Percentiles rank a stretch among this genome's conserved stretches.
Evolutionary conservation across 1,284 basidiomycete species (phyloP).

Genomic region (Cutaneotrichosporon cavernicola): DNA sequence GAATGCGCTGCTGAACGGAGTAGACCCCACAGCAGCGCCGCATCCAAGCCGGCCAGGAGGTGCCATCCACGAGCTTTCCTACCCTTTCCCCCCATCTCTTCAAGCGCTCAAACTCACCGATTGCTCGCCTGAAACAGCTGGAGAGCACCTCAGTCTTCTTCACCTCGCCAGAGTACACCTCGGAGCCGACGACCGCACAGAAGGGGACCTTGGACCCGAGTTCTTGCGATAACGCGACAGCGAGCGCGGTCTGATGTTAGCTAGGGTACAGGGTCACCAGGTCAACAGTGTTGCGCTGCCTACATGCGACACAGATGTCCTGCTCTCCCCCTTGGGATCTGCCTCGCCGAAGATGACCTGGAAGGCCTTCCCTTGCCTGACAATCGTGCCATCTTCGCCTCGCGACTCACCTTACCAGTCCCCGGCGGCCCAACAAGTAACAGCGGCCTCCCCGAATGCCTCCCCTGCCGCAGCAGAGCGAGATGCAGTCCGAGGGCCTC

Average conservation of each 20-base stretch:
- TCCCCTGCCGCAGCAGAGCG: conserved; percentile 44
- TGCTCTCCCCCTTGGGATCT: background rate
- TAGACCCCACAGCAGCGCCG: background rate
- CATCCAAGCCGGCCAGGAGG: background rate
- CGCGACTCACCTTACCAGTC: conserved; percentile 49
- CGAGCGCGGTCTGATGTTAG: conserved; percentile 79
- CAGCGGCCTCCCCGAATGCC: conserved; percentile 51
- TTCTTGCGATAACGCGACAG: conserved; percentile 89
- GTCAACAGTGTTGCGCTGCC: background rate
- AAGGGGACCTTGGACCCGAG: conserved; percentile 94
- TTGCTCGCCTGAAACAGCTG: conserved; percentile 90
- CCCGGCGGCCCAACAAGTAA: conserved; percentile 53
- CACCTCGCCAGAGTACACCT: conserved; percentile 95
- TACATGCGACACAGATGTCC: background rate
- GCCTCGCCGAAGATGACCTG: background rate
- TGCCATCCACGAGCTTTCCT: background rate
- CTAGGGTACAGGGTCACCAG: background rate
- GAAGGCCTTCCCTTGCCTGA: background rate
- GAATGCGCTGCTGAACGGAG: no score
- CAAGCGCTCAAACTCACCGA: conserved; percentile 65
- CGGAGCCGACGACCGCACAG: conserved; percentile 96
- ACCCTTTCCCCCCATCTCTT: background rate
- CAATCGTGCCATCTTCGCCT: background rate
- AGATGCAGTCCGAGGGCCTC: conserved; percentile 62
- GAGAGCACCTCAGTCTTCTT: conserved; percentile 99